phyloP scores from a whole-genome alignment of 495 filamentous ascomycete genomes.

The Xeromyces bisporus region DNA sequence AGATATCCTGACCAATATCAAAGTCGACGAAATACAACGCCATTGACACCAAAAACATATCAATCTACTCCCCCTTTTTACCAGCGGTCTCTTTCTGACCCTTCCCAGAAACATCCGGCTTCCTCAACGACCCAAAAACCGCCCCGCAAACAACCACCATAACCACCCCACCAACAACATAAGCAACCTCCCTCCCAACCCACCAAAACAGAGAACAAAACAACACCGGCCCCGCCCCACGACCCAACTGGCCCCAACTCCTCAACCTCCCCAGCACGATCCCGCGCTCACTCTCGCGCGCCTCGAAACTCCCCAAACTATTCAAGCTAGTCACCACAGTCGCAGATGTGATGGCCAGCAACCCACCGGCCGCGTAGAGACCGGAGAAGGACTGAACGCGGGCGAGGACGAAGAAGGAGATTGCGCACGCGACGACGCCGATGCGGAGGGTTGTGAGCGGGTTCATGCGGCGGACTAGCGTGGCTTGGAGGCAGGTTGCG shows the following conservation, averaged over 20 bases:
- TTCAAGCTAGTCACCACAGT: constrained; percentile 93
- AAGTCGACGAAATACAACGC: too few species aligned
- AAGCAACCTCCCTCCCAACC: constrained; percentile 79
- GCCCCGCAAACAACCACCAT: constrained; percentile 56
- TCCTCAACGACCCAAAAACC: constrained; percentile 55
- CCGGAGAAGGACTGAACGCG: constrained; percentile 42
- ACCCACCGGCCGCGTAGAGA: constrained; percentile 64
- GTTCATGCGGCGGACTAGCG: constrained; percentile 61
- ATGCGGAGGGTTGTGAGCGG: constrained; percentile 62
- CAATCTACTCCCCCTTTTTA: too few species aligned
- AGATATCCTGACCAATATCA: too few species aligned
- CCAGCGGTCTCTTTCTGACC: too few species aligned
- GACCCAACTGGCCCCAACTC: constrained; percentile 73
- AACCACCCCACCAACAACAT: constrained; percentile 58
- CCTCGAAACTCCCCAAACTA: constrained; percentile 78
- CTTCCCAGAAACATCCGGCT: background rate
- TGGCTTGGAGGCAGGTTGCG: constrained; percentile 79
- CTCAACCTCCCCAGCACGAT: constrained; percentile 71
- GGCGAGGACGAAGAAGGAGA: constrained; percentile 69
- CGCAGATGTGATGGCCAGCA: constrained; percentile 75
- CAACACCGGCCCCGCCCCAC: constrained; percentile 68
- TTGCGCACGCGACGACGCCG: constrained; percentile 58
- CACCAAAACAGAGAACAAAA: constrained; percentile 99
- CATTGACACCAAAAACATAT: too few species aligned
- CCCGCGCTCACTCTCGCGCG: constrained; percentile 61